Conservation (phyloP, 202 grass and related monocot genomes). For the Saccharum hybrid region DNA sequence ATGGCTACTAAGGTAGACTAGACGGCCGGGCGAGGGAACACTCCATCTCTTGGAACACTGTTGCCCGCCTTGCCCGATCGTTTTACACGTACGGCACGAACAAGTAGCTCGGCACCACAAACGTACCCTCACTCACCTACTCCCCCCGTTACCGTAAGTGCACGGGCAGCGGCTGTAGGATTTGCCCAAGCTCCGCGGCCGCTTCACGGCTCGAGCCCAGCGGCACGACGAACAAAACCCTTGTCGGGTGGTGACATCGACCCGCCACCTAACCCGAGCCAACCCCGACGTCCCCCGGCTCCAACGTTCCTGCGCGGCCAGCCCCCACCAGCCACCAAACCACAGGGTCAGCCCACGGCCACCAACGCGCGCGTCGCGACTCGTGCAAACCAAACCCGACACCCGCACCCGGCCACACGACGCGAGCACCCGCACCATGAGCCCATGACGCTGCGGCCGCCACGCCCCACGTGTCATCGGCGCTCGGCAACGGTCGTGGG, state of each 20-base stretch:
- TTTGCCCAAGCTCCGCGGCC: neutral
- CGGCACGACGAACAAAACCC: neutral
- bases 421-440: no score
- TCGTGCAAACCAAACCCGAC: neutral
- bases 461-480: neutral
- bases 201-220: neutral
- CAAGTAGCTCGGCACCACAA: no score
- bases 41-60: no score
- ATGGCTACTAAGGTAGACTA: no score
- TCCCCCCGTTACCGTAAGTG: neutral
- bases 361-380: conserved; percentile 36
- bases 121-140: neutral
- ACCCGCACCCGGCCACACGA: neutral
- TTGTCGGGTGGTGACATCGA: neutral
- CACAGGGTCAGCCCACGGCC: neutral
- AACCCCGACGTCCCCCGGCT: no score
- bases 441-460: no score
- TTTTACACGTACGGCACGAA: no score
- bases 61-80: no score
- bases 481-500: neutral
- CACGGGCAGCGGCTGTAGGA: neutral
- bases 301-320: neutral
- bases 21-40: no score
- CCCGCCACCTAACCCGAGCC: neutral
- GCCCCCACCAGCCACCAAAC: neutral